Percentiles rank a stretch among this genome's conserved stretches.
Evolutionary conservation across 106 monocot genomes (phyloP).

Genomic region (Dioscorea alata): DNA sequence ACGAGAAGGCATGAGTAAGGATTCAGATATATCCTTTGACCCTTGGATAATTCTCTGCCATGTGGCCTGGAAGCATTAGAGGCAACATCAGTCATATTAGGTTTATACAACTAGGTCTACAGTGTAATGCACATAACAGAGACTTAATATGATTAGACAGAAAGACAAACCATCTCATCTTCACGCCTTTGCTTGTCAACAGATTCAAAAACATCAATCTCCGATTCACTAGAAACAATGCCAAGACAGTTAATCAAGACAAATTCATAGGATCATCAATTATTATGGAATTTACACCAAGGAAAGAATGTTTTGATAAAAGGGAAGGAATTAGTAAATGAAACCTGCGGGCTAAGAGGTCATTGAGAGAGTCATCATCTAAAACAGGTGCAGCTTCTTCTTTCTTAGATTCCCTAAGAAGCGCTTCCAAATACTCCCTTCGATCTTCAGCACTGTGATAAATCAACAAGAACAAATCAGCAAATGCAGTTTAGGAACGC

Average conservation of each 20-base stretch:
- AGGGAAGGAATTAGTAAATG: no score
- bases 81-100: slow-evolving; percentile 1
- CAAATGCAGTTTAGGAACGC: not conserved
- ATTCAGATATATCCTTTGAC: slow-evolving; percentile 22
- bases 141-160: not conserved
- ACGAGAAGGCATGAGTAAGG: slow-evolving; percentile 64
- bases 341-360: slow-evolving; percentile 89
- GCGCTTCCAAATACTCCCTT: slow-evolving; percentile 95
- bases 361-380: slow-evolving; percentile 97
- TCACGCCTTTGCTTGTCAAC: slow-evolving; percentile 88
- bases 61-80: slow-evolving; percentile 37
- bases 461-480: slow-evolving; percentile 2
- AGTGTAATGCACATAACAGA: not conserved
- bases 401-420: slow-evolving; percentile 92
- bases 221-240: slow-evolving; percentile 66
- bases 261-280: not conserved
- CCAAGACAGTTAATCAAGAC: not conserved
- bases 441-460: slow-evolving; percentile 93
- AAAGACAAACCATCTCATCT: slow-evolving; percentile 63
- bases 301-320: no score
- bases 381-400: slow-evolving; percentile 96
- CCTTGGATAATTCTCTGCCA: slow-evolving; percentile 67
- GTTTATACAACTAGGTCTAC: not conserved
- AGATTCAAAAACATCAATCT: slow-evolving; percentile 90
- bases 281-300: not conserved